phyloP scores from a whole-genome alignment of 2,329 filamentous ascomycete species.

The Claviceps citrina region DNA sequence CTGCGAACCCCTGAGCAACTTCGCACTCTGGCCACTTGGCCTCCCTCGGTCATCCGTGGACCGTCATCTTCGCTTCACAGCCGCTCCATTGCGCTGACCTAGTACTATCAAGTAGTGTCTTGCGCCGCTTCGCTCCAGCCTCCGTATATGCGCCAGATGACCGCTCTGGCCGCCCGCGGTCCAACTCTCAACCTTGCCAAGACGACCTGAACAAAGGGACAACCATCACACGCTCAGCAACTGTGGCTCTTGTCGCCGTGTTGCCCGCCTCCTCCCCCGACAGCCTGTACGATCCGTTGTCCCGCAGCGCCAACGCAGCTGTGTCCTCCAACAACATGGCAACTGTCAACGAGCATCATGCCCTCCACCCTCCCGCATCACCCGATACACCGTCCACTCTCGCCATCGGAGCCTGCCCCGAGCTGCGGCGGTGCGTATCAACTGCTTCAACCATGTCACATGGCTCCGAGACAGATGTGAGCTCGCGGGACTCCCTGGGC shows the following conservation, averaged over 20 bases:
- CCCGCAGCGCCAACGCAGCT: not conserved
- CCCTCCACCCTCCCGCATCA: slow-evolving; percentile 25
- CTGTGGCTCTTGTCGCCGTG: not conserved
- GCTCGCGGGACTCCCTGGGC: slow-evolving; percentile 38
- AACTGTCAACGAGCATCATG: slow-evolving; percentile 17
- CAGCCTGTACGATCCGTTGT: not conserved
- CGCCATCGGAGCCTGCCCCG: slow-evolving; percentile 42
- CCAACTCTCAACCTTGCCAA: not conserved
- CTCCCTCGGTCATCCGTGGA: not conserved
- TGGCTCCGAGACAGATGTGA: slow-evolving; percentile 34
- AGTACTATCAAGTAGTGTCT: too few relatives aligned
- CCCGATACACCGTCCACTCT: slow-evolving; percentile 47
- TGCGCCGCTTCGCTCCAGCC: slow-evolving; percentile 5
- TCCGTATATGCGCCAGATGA: slow-evolving; percentile 3
- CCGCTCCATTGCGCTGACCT: not conserved
- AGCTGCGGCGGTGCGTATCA: slow-evolving; percentile 49
- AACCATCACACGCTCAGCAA: not conserved
- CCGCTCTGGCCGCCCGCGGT: slow-evolving; percentile 3
- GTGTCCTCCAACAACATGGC: slow-evolving; percentile 15
- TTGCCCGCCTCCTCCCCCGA: not conserved
- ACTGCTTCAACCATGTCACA: slow-evolving; percentile 44
- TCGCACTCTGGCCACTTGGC: not conserved
- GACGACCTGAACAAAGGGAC: not conserved
- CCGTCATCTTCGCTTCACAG: not conserved
- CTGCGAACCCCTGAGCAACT: not conserved